A percentile compares a stretch with the other conserved stretches of the same genome.
Evolutionary conservation across 495 filamentous ascomycete genomes (phyloP).

Genomic region (Neurospora sp.): DNA sequence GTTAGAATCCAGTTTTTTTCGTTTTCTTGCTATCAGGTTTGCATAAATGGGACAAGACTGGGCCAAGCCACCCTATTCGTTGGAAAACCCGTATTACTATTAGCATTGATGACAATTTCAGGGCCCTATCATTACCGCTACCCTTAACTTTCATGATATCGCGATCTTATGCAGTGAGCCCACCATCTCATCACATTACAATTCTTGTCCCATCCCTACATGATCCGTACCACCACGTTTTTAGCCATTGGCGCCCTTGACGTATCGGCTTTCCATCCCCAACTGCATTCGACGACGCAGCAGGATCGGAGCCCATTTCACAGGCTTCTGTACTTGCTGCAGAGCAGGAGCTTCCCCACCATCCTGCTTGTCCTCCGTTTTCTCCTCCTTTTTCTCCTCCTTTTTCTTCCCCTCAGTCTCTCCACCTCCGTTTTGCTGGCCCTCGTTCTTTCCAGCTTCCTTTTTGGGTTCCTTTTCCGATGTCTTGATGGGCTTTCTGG

Average conservation of each 20-base stretch:
- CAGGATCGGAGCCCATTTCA: constrained; percentile 20
- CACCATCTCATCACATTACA: background rate
- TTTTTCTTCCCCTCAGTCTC: constrained; percentile 4
- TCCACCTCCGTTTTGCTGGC: constrained; percentile 9
- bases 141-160: background rate
- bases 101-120: background rate
- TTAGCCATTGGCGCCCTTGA: constrained; percentile 17
- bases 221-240: background rate
- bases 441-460: background rate
- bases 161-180: background rate
- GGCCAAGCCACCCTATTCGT: background rate
- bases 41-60: background rate
- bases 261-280: constrained; percentile 32
- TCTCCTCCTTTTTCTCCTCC: background rate
- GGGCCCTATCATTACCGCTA: background rate
- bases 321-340: background rate
- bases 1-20: background rate
- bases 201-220: background rate
- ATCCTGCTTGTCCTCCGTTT: constrained; percentile 2
- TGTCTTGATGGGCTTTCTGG: background rate
- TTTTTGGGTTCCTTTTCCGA: background rate
- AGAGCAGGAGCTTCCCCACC: background rate
- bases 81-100: background rate
- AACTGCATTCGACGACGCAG: constrained; percentile 21
- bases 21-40: background rate